Evolutionary conservation across 768 basidiomycete genomes (phyloP).

Genomic region (Agaricus subrufescens): DNA sequence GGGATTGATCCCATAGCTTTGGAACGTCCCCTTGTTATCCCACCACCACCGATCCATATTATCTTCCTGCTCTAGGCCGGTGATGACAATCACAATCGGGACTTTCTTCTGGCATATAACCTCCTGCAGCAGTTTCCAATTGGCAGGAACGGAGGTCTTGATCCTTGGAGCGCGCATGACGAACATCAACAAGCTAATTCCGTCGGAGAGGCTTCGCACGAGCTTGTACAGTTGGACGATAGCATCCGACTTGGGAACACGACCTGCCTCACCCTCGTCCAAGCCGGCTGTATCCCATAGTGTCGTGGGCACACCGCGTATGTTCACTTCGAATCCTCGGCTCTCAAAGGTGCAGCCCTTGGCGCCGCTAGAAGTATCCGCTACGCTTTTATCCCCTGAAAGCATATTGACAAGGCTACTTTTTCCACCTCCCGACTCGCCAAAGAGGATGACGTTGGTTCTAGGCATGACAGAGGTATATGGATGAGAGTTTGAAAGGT

Average conservation of each 20-base stretch:
- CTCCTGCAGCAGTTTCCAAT: constrained; percentile 33
- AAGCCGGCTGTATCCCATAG: constrained; percentile 36
- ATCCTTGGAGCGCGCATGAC: constrained; percentile 36
- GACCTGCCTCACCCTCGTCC: constrained; percentile 12
- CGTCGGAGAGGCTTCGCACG: constrained; percentile 27
- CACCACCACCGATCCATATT: constrained; percentile 27
- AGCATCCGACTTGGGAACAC: constrained; percentile 15
- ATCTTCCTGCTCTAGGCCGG: constrained; percentile 31
- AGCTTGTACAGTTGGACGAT: constrained; percentile 22
- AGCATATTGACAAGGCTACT: constrained; percentile 29
- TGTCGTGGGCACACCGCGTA: constrained; percentile 20
- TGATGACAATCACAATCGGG: constrained; percentile 33
- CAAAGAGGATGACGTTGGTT: constrained; percentile 29
- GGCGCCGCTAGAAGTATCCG: constrained; percentile 25
- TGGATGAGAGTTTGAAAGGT: background rate
- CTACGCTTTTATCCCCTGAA: constrained; percentile 11
- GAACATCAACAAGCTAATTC: constrained; percentile 35
- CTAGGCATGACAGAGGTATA: background rate
- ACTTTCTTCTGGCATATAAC: constrained; percentile 32
- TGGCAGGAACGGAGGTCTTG: constrained; percentile 25
- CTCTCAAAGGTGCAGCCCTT: constrained; percentile 31
- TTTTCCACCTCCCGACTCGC: constrained; percentile 28
- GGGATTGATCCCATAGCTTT: constrained; percentile 22
- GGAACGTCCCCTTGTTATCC: constrained; percentile 23
- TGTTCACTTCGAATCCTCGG: constrained; percentile 18